Base-by-base conservation (phyloP, 2,329 filamentous ascomycete species). In the Epichloe elymi region DNA sequence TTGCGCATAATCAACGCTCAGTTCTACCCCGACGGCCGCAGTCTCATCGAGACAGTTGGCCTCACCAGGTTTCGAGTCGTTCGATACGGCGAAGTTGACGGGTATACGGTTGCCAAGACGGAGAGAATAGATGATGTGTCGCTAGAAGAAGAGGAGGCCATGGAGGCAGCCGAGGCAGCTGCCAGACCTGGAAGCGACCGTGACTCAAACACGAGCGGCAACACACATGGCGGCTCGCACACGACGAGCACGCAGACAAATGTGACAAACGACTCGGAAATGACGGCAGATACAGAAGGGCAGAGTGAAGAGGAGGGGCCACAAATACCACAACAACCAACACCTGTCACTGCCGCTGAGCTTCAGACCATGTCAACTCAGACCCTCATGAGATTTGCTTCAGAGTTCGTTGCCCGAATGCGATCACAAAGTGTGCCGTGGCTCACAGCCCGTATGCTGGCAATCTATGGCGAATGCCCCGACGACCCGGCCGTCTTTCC, bases 61-160 rank as follows among this genome's bases (percentile, higher is more conserved):
- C 64, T 87, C 1, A 87, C 83, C 3, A 79, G 88, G 12, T 95
- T 95, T 66, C 82, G 77, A 37, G 80, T 95, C 5, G 67, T 80
- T 15, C 74, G 77, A 2, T 79, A 84, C 54, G 76, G 74, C 0
- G 71, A 78, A 47, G 63, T 85, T 8, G 88, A 95, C 61, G 88
- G 86, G 0, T 95, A 95, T 59, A 70, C 80, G 12, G 76, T 93
- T 20, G 88, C 81, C n/a, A 79, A 79, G 52, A 78, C 87, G 8
- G 83, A 93, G 62, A 79, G 83, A 4, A 69, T 95, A 36, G 84
- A 93, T 53, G 90, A 96, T 64, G 76, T 95, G n/a, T 79, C 83
- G 26, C 67, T 93, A 4, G 80, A 83, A 3, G 86, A 91, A 55
- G 89, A 95, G 65, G 89, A 93, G 60, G 75, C 76, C 0, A 68